These are phyloP conservation scores for Aspergillus saccharolyticus DNA, from an alignment of 495 filamentous ascomycete genomes.

Conservation along the genomic window DNA sequence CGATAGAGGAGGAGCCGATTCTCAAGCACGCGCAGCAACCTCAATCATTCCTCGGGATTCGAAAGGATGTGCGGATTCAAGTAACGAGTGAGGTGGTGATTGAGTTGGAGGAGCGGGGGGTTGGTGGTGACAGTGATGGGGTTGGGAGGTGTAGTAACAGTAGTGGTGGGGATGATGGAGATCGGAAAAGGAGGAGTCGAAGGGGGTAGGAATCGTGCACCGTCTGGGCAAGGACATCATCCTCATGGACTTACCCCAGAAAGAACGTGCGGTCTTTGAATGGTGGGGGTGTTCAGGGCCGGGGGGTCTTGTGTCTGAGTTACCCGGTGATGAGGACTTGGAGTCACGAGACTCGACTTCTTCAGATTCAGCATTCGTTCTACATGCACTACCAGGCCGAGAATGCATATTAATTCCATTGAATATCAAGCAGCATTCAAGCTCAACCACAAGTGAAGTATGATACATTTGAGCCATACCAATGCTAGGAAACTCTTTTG, in stretches of 20 bases:
- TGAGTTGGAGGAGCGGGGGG: not conserved
- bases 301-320: too few species aligned
- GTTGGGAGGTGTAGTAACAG: not conserved
- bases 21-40: too few species aligned
- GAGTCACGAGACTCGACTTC: too few species aligned
- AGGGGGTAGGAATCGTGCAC: too few species aligned
- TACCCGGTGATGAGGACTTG: too few species aligned
- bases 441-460: not conserved
- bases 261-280: too few species aligned
- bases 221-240: too few species aligned
- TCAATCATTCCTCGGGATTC: not conserved
- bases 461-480: not conserved
- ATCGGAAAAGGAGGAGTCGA: not conserved
- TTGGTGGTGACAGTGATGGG: not conserved
- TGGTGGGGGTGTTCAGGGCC: too few species aligned
- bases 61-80: not conserved
- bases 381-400: too few species aligned
- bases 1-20: not conserved
- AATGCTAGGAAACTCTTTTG: not conserved
- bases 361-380: too few species aligned
- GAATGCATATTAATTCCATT: not conserved
- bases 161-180: not conserved
- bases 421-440: not conserved
- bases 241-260: too few species aligned
- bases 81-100: conserved; percentile 1